Base-by-base conservation (phyloP, 495 filamentous ascomycete species). In the Clohesyomyces aquaticus region DNA sequence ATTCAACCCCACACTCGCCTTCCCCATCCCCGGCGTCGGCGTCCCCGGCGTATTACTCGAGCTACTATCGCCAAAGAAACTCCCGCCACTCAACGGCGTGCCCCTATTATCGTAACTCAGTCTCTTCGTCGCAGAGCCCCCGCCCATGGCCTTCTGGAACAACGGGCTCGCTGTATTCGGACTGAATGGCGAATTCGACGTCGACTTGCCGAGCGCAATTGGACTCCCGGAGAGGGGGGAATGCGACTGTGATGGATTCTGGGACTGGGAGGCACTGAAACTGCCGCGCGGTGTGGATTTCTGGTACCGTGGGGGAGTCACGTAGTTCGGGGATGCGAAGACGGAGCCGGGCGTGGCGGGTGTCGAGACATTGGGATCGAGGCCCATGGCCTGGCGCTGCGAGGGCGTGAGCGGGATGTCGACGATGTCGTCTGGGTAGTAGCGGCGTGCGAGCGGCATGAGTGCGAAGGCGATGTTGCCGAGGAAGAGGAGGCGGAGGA, bases 351-450 rank as follows among this genome's bases (percentile, higher is more conserved):
- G 86, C 0, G 90, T 91, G 2, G 81, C 77, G 2, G 88, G 82
- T 1, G 81, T 86, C 2, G 90, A 87, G 47, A 88, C 82, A 14
- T 96, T 85, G 4, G 91, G 89, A 53, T 88, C 83, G 10, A 98
- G 85, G 11, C 93, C 92, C 19, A 98, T 82, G 18, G 96, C 83
- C 54, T 84, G 80, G 42, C 94, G 89, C 75, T 98, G 94, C 12
- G 87, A 86, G 22, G 94, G 91, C 4, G 92, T 97, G 54, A 98
- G 82, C 63, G 94, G 86, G 50, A 98, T 95, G 73, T 98, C 93
- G 66, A 85, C 79, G 61, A 96, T 81, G 63, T 93, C 84, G 74
- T 96, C 92, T 58, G 80, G 82, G 52, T 52, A 52, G 47, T 55
- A 60, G 6, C 77, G 75, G 51, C 85, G 82, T 71, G 90, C 73